Percentiles rank a stretch among this genome's conserved stretches.
Conservation (phyloP, 352 stramenopile genomes). For the Phytophthora sp. region DNA sequence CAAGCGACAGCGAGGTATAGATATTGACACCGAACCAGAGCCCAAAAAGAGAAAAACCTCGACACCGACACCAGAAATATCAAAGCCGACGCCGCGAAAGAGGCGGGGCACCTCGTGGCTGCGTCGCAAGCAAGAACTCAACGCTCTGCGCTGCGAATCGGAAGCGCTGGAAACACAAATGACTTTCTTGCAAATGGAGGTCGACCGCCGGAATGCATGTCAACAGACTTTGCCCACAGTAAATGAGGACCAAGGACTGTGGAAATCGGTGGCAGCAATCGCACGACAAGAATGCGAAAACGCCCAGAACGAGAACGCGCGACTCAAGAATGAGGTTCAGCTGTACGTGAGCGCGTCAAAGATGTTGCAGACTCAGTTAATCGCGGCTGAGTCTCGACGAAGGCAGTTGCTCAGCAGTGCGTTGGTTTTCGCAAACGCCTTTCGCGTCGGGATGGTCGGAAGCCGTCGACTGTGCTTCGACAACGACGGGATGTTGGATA, state of each 20-base stretch:
- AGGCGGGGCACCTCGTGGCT: constrained; percentile 34
- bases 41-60: constrained; percentile 7
- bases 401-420: constrained; percentile 1
- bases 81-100: constrained; percentile 1
- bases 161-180: constrained; percentile 16
- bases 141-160: constrained; percentile 16
- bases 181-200: constrained; percentile 10
- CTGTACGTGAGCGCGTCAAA: constrained; percentile 2
- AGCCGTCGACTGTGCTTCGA: constrained; percentile 5
- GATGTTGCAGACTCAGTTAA: constrained; percentile 7
- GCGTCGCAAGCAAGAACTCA: constrained; percentile 36
- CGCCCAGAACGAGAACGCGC: constrained; percentile 17
- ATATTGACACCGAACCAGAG: neutral
- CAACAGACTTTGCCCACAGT: neutral
- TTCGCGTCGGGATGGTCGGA: constrained; percentile 15
- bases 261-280: constrained; percentile 24
- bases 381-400: constrained; percentile 1
- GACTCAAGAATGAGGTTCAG: constrained; percentile 10
- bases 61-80: neutral
- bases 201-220: neutral
- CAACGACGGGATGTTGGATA: constrained; percentile 11
- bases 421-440: neutral
- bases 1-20: neutral
- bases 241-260: constrained; percentile 10
- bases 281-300: constrained; percentile 15